Percentiles rank a stretch among this genome's conserved stretches.
Conservation (phyloP, 441 rosid species). For the Cnidoscolus chayamansa region DNA sequence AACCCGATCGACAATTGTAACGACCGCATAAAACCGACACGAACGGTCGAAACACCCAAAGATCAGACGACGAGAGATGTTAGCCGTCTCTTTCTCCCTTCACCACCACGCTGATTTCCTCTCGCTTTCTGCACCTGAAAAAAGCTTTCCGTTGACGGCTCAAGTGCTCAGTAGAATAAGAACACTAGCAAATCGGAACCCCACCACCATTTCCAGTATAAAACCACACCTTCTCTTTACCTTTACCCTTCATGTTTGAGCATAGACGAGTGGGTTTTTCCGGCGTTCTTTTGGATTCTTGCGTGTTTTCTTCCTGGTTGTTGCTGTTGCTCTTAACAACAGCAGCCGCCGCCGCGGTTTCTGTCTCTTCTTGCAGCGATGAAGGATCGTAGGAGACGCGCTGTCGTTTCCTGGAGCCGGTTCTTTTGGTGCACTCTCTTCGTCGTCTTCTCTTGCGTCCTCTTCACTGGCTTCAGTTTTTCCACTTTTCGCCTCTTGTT, state of each 20-base stretch:
- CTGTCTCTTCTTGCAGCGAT: conserved; percentile 16
- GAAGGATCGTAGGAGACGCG: conserved; percentile 52
- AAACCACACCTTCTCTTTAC: background rate
- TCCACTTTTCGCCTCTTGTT: conserved; percentile 44
- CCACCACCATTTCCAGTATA: too few relatives aligned
- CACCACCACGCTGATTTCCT: background rate
- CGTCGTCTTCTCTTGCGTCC: conserved; percentile 42
- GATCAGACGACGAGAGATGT: background rate
- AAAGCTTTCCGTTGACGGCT: conserved; percentile 21
- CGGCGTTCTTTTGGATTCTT: background rate
- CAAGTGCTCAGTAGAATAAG: conserved; percentile 24
- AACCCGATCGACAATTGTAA: conserved; percentile 11
- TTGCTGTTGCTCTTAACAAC: conserved; percentile 19
- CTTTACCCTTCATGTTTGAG: background rate
- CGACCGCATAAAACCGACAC: conserved; percentile 44
- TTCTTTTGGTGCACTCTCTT: conserved; percentile 55
- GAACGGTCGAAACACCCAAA: conserved; percentile 35
- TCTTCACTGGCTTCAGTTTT: conserved; percentile 44
- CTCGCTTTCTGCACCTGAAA: background rate
- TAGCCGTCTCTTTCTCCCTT: conserved; percentile 21
- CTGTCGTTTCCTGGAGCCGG: conserved; percentile 47
- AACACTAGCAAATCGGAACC: background rate
- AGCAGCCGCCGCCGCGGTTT: background rate
- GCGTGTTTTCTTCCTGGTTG: conserved; percentile 3
- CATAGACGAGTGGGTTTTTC: background rate